Conservation (phyloP, 2,329 filamentous ascomycete species). For the Teratosphaeria destructans region DNA sequence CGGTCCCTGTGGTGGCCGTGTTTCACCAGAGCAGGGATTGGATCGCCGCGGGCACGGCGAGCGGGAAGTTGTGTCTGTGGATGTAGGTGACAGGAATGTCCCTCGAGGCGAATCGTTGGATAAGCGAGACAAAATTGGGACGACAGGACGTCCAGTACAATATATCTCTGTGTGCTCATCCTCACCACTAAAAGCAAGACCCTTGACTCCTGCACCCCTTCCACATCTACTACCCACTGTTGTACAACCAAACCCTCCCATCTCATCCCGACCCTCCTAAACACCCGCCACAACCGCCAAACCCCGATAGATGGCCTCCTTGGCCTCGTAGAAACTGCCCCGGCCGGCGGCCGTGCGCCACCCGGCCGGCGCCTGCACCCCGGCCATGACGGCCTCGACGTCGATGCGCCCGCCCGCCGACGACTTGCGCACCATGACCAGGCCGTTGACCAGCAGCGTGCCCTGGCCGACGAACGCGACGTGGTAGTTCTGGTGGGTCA, state of each 20-base stretch:
- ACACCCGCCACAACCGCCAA: slow-evolving; percentile 66
- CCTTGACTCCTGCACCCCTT: no score
- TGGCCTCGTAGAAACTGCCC: slow-evolving; percentile 74
- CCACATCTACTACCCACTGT: no score
- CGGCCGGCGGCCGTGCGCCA: slow-evolving; percentile 34
- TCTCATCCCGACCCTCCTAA: background rate
- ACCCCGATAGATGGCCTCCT: slow-evolving; percentile 84
- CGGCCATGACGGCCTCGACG: slow-evolving; percentile 57
- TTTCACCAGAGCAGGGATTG: slow-evolving; percentile 83
- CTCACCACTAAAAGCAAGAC: no score
- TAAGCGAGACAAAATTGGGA: no score
- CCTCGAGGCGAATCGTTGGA: no score
- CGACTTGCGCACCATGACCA: slow-evolving; percentile 80
- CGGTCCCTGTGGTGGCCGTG: slow-evolving; percentile 83
- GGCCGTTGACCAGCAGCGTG: slow-evolving; percentile 77
- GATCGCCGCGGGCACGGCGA: slow-evolving; percentile 85
- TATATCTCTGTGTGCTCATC: no score
- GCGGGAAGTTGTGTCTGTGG: slow-evolving; percentile 89
- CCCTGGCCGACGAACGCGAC: slow-evolving; percentile 93
- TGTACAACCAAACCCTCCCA: background rate
- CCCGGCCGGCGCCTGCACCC: slow-evolving; percentile 27
- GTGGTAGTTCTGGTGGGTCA: slow-evolving; percentile 71
- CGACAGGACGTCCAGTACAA: no score
- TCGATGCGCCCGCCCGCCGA: slow-evolving; percentile 69
- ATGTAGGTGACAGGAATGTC: slow-evolving; percentile 39